phyloP scores from a whole-genome alignment of 805 yeast genomes.

The Lipomyces sp. region DNA sequence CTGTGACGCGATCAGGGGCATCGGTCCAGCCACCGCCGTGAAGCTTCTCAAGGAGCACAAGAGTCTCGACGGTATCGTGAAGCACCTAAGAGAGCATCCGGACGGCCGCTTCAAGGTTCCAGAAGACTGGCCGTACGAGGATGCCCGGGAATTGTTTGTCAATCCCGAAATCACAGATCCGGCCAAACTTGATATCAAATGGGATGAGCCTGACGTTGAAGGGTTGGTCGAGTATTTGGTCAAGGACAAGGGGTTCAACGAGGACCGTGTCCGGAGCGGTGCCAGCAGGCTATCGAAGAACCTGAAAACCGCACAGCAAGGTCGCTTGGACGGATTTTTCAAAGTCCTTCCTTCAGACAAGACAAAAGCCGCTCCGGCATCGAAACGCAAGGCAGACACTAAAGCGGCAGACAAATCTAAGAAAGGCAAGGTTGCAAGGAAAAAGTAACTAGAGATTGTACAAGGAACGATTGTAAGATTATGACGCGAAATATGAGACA shows the following conservation, averaged over 20 bases:
- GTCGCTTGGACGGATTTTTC: slow-evolving; percentile 76
- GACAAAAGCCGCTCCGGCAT: slow-evolving; percentile 33
- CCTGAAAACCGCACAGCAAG: slow-evolving; percentile 80
- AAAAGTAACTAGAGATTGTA: slow-evolving; percentile 1
- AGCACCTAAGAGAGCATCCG: slow-evolving; percentile 47
- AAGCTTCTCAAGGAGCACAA: slow-evolving; percentile 85
- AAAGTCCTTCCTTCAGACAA: slow-evolving; percentile 53
- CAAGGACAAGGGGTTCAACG: slow-evolving; percentile 83
- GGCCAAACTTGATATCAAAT: slow-evolving; percentile 64
- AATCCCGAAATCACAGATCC: slow-evolving; percentile 75
- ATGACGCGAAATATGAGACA: background rate
- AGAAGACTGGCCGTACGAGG: slow-evolving; percentile 89
- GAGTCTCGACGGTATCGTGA: slow-evolving; percentile 70
- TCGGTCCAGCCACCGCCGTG: slow-evolving; percentile 92
- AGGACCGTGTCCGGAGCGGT: slow-evolving; percentile 85
- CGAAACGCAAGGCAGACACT: slow-evolving; percentile 38
- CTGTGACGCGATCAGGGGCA: slow-evolving; percentile 90
- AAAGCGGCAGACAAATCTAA: slow-evolving; percentile 18
- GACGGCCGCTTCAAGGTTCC: slow-evolving; percentile 78
- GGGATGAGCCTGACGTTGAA: slow-evolving; percentile 85
- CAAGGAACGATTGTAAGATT: background rate
- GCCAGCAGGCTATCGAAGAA: slow-evolving; percentile 82
- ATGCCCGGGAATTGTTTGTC: slow-evolving; percentile 78
- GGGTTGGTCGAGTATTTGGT: slow-evolving; percentile 82
- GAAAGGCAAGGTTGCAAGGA: slow-evolving; percentile 20